A percentile compares a stretch with the other conserved stretches of the same genome.
Conservation (phyloP, 2,329 filamentous ascomycete species). For the Sporothrix euskadiensis region DNA sequence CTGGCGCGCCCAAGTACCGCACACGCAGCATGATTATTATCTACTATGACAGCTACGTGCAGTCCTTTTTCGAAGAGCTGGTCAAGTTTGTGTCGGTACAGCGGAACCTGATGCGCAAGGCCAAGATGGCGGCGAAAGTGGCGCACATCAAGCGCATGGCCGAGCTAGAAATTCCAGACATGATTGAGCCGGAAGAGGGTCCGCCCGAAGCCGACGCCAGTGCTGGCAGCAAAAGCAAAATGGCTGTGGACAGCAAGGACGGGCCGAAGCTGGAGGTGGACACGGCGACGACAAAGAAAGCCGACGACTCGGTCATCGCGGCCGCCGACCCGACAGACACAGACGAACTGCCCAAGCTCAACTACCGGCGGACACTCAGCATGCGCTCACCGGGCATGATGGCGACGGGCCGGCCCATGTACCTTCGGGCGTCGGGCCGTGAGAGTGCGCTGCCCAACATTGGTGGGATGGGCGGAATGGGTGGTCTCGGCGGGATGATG, state of each 20-base stretch:
- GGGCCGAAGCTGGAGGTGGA: background rate
- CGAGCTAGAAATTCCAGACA: slow-evolving; percentile 58
- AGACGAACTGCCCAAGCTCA: slow-evolving; percentile 40
- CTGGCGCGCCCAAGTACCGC: slow-evolving; percentile 58
- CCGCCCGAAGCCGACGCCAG: background rate
- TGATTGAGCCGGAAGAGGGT: slow-evolving; percentile 47
- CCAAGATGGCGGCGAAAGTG: slow-evolving; percentile 78
- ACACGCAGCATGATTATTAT: slow-evolving; percentile 77
- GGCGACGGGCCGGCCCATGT: slow-evolving; percentile 35
- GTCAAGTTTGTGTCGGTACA: slow-evolving; percentile 79
- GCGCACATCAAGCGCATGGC: slow-evolving; percentile 63
- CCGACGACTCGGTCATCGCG: background rate
- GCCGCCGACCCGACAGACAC: slow-evolving; percentile 27
- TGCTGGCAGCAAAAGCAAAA: background rate
- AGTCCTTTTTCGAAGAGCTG: slow-evolving; percentile 77
- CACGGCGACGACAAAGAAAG: background rate
- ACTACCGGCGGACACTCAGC: slow-evolving; percentile 44
- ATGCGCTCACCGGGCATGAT: slow-evolving; percentile 41
- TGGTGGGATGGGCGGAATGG: background rate
- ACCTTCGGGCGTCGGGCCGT: slow-evolving; percentile 33
- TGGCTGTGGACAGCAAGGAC: background rate
- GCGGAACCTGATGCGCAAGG: slow-evolving; percentile 82
- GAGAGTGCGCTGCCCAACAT: slow-evolving; percentile 13
- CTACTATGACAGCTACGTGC: slow-evolving; percentile 88
- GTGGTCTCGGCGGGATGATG: too few relatives aligned